These are phyloP conservation scores for Beauveria sp. DNA, from an alignment of 2,329 filamentous ascomycete genomes.

Conservation along the genomic window DNA sequence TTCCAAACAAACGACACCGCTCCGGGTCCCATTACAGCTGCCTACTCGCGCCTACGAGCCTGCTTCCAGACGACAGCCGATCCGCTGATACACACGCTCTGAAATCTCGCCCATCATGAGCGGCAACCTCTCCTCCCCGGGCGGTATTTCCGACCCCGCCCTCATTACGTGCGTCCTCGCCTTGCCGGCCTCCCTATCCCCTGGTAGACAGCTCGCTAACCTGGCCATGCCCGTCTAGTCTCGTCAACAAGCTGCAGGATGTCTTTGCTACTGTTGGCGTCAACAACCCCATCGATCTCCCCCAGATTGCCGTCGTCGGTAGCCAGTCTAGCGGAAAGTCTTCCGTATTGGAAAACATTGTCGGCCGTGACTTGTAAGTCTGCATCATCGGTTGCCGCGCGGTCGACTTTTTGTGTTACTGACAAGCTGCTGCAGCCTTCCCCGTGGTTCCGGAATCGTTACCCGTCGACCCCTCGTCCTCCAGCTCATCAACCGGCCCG, in stretches of 20 bases:
- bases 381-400: constrained; percentile 9
- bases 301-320: constrained; percentile 95
- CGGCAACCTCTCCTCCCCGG: constrained; percentile 34
- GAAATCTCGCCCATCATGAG: constrained; percentile 22
- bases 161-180: constrained; percentile 49
- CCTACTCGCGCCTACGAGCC: not conserved
- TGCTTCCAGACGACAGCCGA: constrained; percentile 1
- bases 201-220: constrained; percentile 9
- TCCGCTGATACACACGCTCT: not conserved
- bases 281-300: constrained; percentile 97
- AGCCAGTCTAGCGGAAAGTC: constrained; percentile 99
- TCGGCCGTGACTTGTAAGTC: constrained; percentile 94
- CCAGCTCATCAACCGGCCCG: constrained; percentile 88
- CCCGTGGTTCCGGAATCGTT: constrained; percentile 94
- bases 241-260: constrained; percentile 99
- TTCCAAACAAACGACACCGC: constrained; percentile 11
- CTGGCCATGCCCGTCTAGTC: constrained; percentile 32
- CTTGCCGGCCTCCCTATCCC: constrained; percentile 9
- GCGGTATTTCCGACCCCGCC: constrained; percentile 58
- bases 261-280: constrained; percentile 97
- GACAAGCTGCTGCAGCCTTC: constrained; percentile 54
- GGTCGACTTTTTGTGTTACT: constrained; percentile 12
- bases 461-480: constrained; percentile 92
- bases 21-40: constrained; percentile 6
- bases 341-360: constrained; percentile 97